A percentile compares a stretch with the other conserved stretches of the same genome.
Evolutionary conservation across 2,329 filamentous ascomycete species (phyloP).

Genomic region (Juglanconis oblonga): DNA sequence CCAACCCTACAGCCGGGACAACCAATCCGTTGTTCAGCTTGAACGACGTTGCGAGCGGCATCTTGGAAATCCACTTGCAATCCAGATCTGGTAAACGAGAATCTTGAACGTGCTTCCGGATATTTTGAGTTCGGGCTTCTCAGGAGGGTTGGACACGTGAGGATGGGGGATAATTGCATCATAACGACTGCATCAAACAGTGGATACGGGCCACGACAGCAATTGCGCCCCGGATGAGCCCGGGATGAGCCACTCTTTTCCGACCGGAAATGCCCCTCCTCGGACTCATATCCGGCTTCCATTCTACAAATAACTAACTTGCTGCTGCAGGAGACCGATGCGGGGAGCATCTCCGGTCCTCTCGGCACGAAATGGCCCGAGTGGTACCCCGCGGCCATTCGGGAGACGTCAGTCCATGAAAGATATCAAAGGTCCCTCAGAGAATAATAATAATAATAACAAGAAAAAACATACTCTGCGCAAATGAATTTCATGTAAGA

Average conservation of each 20-base stretch:
- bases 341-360: conserved; percentile 1
- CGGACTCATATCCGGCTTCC: background rate
- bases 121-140: too few species aligned
- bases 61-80: background rate
- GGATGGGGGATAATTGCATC: background rate
- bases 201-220: background rate
- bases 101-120: too few species aligned
- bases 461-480: too few species aligned
- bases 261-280: conserved; percentile 4
- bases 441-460: too few species aligned
- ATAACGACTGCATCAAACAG: background rate
- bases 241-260: background rate
- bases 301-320: background rate
- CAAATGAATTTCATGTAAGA: too few species aligned
- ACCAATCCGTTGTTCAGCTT: conserved; percentile 11
- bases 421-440: background rate
- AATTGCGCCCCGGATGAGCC: background rate
- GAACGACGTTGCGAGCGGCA: conserved; percentile 12
- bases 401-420: background rate
- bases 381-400: too few species aligned
- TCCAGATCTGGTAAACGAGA: background rate
- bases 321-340: background rate
- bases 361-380: conserved; percentile 12
- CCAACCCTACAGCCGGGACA: conserved; percentile 13
- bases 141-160: background rate